Evolutionary conservation across 2,329 filamentous ascomycete species (phyloP).

Genomic region (Monilinia polystroma): DNA sequence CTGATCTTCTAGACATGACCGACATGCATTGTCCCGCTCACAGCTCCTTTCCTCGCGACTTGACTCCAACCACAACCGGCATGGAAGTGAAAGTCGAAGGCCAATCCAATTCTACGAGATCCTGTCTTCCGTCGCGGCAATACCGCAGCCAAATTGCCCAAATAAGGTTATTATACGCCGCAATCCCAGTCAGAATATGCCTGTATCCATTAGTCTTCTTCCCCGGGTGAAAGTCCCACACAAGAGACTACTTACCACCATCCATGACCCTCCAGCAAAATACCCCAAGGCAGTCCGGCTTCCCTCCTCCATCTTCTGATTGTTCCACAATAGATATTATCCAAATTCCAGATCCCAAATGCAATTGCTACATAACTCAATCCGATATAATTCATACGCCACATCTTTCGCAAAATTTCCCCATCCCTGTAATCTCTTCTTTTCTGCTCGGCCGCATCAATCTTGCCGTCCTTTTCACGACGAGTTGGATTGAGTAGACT

Average conservation of each 20-base stretch:
- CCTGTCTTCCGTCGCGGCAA: conserved; percentile 5
- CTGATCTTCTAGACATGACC: no score
- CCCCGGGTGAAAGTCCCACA: no score
- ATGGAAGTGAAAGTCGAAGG: conserved; percentile 4
- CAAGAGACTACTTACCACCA: conserved; percentile 5
- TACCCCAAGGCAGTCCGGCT: not conserved
- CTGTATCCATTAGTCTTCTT: not conserved
- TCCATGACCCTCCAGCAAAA: not conserved
- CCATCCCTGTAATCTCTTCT: not conserved
- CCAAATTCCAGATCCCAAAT: conserved; percentile 11
- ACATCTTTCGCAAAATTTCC: not conserved
- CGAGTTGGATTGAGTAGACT: conserved; percentile 1
- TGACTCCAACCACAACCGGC: not conserved
- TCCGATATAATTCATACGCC: conserved; percentile 2
- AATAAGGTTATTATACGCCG: not conserved
- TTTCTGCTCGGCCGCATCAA: not conserved
- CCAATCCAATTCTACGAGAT: conserved; percentile 12
- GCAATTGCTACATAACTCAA: not conserved
- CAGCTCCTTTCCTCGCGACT: not conserved
- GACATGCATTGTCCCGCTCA: not conserved
- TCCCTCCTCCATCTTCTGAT: conserved; percentile 9
- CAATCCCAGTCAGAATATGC: conserved; percentile 7
- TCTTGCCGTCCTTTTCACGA: not conserved
- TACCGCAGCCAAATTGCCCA: conserved; percentile 7
- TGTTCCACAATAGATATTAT: conserved; percentile 1